Evolutionary conservation across 805 yeast genomes (phyloP).

Genomic region (Debaryomyces castellii): DNA sequence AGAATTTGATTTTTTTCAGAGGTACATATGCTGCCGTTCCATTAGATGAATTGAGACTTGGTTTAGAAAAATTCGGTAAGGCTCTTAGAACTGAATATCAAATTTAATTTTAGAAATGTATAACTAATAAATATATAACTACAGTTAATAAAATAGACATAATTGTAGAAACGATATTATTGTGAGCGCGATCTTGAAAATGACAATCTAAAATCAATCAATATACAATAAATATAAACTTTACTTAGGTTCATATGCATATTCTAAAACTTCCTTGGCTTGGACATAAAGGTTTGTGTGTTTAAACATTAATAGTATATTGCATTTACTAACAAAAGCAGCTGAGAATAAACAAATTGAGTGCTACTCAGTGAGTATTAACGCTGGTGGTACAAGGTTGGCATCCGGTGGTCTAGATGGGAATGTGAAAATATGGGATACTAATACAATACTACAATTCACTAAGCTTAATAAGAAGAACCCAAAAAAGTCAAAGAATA

Average conservation of each 20-base stretch:
- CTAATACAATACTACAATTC: slow-evolving; percentile 51
- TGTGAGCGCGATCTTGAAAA: background rate
- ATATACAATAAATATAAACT: background rate
- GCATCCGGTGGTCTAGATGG: slow-evolving; percentile 96
- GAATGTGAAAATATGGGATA: slow-evolving; percentile 86
- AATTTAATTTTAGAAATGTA: slow-evolving; percentile 14
- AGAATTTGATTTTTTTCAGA: slow-evolving; percentile 66
- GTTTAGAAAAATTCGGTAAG: slow-evolving; percentile 66
- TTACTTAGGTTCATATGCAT: slow-evolving; percentile 22
- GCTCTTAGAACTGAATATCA: slow-evolving; percentile 60
- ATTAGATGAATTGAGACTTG: slow-evolving; percentile 56
- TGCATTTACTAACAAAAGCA: slow-evolving; percentile 23
- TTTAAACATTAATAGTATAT: no score
- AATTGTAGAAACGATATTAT: background rate
- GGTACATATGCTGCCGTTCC: slow-evolving; percentile 89
- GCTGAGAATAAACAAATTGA: slow-evolving; percentile 83
- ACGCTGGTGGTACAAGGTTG: slow-evolving; percentile 77
- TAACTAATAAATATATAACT: background rate
- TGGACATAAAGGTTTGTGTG: slow-evolving; percentile 38
- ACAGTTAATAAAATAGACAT: background rate
- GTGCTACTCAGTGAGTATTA: slow-evolving; percentile 78
- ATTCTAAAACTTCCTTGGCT: slow-evolving; percentile 46
- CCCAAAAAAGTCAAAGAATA: slow-evolving; percentile 4
- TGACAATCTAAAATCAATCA: background rate
- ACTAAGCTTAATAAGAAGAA: slow-evolving; percentile 15